Percentiles rank a stretch among this genome's conserved stretches.
Evolutionary conservation across 371 early-diverging fungal genomes (phyloP).

Genomic region (Saksenaea vasiformis): DNA sequence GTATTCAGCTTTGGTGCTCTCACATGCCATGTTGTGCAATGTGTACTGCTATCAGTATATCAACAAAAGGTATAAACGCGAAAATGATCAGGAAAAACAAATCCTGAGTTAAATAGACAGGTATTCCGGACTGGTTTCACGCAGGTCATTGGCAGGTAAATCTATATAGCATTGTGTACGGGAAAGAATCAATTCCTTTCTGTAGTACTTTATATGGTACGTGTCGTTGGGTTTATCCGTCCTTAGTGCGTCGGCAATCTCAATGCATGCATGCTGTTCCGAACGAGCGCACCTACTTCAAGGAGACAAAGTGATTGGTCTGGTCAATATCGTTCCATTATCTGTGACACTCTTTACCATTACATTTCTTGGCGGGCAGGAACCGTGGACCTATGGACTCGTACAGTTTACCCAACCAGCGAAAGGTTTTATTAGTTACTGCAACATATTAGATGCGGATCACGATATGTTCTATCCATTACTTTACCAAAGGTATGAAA

Average conservation of each 20-base stretch:
- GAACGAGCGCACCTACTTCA: slow-evolving; percentile 28
- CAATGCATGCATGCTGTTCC: slow-evolving; percentile 35
- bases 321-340: slow-evolving; percentile 19
- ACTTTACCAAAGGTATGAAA: slow-evolving; percentile 36
- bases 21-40: slow-evolving; percentile 32
- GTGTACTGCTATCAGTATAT: slow-evolving; percentile 27
- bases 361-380: slow-evolving; percentile 29
- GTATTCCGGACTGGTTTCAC: slow-evolving; percentile 32
- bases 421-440: slow-evolving; percentile 35
- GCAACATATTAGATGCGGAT: slow-evolving; percentile 23
- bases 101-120: slow-evolving; percentile 13
- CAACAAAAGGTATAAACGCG: slow-evolving; percentile 22
- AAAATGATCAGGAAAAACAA: neutral
- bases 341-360: slow-evolving; percentile 12
- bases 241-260: slow-evolving; percentile 22
- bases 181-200: neutral
- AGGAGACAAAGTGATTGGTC: slow-evolving; percentile 33
- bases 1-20: slow-evolving; percentile 18
- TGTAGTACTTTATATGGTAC: slow-evolving; percentile 38
- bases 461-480: slow-evolving; percentile 33
- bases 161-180: neutral
- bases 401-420: slow-evolving; percentile 35
- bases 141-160: slow-evolving; percentile 45
- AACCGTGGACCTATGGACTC: slow-evolving; percentile 42
- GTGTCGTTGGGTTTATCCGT: slow-evolving; percentile 24